phyloP scores from a whole-genome alignment of 176 grass and related monocot genomes.

The Tuctoria greenei region DNA sequence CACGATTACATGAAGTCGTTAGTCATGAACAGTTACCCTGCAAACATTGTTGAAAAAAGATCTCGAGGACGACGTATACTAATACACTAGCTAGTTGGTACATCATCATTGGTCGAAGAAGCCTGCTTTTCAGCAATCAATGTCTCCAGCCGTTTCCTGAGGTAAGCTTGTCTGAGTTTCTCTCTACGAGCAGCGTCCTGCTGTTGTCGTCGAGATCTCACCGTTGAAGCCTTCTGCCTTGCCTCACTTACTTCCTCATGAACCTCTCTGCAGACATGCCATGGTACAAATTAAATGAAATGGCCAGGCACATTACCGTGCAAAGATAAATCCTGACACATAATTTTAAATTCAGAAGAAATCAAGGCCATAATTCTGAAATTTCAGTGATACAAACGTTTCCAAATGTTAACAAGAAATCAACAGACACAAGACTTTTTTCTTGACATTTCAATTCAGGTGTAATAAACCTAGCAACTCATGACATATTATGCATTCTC shows the following conservation, averaged over 20 bases:
- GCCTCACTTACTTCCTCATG: slow-evolving; percentile 86
- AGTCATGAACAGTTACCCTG: neutral
- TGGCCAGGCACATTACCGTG: slow-evolving; percentile 1
- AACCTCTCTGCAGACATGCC: slow-evolving; percentile 66
- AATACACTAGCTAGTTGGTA: slow-evolving; percentile 34
- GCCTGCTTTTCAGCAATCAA: slow-evolving; percentile 67
- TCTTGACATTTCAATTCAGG: slow-evolving; percentile 10
- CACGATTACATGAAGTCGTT: slow-evolving; percentile 16
- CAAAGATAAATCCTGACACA: neutral
- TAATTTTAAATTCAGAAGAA: neutral
- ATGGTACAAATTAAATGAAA: slow-evolving; percentile 28
- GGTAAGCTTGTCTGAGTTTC: slow-evolving; percentile 88
- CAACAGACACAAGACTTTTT: neutral
- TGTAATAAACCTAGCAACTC: neutral
- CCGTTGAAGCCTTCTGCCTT: slow-evolving; percentile 68
- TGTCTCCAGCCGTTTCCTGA: slow-evolving; percentile 88
- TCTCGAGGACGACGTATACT: neutral
- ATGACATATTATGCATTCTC: slow-evolving; percentile 8
- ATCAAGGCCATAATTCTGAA: neutral
- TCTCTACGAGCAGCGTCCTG: slow-evolving; percentile 77
- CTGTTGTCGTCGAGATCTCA: slow-evolving; percentile 75
- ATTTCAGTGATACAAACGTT: neutral
- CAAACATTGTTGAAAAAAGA: no score
- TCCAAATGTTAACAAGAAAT: neutral
- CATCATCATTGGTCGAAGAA: slow-evolving; percentile 34